Base-by-base conservation (phyloP, 345 rosid genomes). In the Heritiera littoralis region DNA sequence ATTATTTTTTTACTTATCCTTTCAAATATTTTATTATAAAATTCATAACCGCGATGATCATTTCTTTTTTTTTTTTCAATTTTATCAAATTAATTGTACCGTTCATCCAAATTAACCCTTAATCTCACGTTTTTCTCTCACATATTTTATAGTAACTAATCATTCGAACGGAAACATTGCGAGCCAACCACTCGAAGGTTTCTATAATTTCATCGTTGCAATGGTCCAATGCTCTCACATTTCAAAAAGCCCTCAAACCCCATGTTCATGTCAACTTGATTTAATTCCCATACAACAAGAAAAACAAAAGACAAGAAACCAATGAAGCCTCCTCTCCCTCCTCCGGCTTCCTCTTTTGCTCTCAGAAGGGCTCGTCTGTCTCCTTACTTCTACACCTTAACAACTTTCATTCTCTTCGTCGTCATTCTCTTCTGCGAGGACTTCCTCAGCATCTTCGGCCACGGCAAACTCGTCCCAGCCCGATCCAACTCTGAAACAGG, bases 351-450 rank as follows among this genome's bases (percentile, higher is more conserved):
- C 41, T 79, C 91, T 65, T 67, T 82, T 20, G 79, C 72, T 35
- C 83, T 82, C 0, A 82, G 92, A 81, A 95, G 90, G 82, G 52
- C 92, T 7, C 92, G 93, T 60, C 81, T 89, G 75, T 90, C 95
- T 74, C 95, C 98, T 18, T 89, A 88, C 77, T 86, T 91, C 84
- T 89, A 91, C 85, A 86, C 96, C 56, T 80, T 93, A 3, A 1
- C 92, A 1, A 86, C 84, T 18, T 91, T 95, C 86, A 87, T 90
- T 10, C 71, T 89, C 85, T 89, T 95, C 30, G 93, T 91, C 18
- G 68, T 84, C 28, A 77, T 89, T 18, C 92, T 95, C 32, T 89
- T 91, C 23, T 89, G 91, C 0, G 94, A 92, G 77, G 94, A 93
- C 77, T 86, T 95, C 88, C 73, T 86, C 83, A 88, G 94, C 84